Base-by-base conservation (phyloP, 2,329 filamentous ascomycete species). In the Ambrosiella xylebori region DNA sequence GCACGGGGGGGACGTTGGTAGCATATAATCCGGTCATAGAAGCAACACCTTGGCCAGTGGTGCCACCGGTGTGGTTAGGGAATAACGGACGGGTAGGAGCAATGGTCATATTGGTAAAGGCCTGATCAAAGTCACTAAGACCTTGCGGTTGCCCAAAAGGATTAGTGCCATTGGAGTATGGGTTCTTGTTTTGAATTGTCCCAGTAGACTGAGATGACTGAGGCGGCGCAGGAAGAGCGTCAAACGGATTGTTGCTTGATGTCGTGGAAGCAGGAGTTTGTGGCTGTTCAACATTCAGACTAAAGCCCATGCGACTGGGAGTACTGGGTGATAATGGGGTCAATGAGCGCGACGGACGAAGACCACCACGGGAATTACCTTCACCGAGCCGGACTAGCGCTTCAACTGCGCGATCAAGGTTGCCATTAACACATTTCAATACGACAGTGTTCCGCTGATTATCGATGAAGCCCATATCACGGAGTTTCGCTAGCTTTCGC, bases 391-490 rank as follows among this genome's bases (percentile, higher is more conserved):
- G 80, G 59, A 93, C 81, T 65, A 98, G 71, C 15, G 88, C 81
- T 69, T 97, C 91, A 50, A 97, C 81, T 0, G 91, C 82, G 68
- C 81, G 85, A 64, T 96, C 88, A 59, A 98, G 67, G 66, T 93
- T 90, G 3, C 91, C 90, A 65, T 85, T 83, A 37, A 94, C 77
- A 2, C 86, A 85, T 67, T 89, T 90, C 15, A 98, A 72, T 35
- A 96, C 82, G 56, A 85, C 81, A 3, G 81, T 76, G 66, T 96
- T 97, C 60, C 86, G 81, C 64, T 85, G 86, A 47, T 85, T 82
- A 66, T 98, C 89, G 3, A 73, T 74, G 65, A 98, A 98, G 0
- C 93, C 93, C 89, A 97, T 95, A 59, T 96, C 89, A 58, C 82
- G 80, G 59, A 98, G 72, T 56, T 81, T 82, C 2, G 76, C 74